phyloP scores from a whole-genome alignment of 192 early-diverging fungal genomes.

The Mortierella alpina region DNA sequence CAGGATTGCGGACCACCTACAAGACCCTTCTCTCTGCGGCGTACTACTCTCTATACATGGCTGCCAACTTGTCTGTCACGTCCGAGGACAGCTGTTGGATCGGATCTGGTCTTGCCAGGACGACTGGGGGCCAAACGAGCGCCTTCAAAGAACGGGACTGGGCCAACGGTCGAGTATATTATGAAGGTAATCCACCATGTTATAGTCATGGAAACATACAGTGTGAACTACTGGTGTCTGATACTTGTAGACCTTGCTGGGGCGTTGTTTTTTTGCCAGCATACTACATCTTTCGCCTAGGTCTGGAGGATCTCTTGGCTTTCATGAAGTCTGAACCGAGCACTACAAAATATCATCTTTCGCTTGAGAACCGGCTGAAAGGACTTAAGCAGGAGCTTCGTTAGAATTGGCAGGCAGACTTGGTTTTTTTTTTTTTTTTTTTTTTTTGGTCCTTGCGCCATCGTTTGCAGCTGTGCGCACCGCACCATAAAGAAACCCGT shows the following conservation, averaged over 20 bases:
- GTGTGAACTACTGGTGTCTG: too few relatives aligned
- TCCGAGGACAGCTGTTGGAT: slow-evolving; percentile 31
- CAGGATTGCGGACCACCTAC: slow-evolving; percentile 1
- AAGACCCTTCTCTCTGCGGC: slow-evolving; percentile 13
- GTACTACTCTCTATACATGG: slow-evolving; percentile 19
- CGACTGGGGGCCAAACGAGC: background rate
- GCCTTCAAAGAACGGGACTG: slow-evolving; percentile 18
- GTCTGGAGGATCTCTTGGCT: slow-evolving; percentile 14
- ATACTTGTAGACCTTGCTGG: background rate
- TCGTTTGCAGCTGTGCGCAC: too few relatives aligned
- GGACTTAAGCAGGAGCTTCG: slow-evolving; percentile 15
- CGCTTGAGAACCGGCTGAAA: slow-evolving; percentile 10
- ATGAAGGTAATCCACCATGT: slow-evolving; percentile 17
- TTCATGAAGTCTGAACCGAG: slow-evolving; percentile 19
- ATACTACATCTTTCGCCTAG: slow-evolving; percentile 19
- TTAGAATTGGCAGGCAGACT: background rate
- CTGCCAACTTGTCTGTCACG: background rate
- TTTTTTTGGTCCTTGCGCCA: background rate
- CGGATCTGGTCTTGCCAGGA: background rate
- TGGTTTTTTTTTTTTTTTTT: slow-evolving; percentile 5
- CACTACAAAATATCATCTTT: background rate
- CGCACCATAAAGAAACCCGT: too few relatives aligned
- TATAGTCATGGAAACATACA: background rate
- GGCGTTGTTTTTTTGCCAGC: background rate
- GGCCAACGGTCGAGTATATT: slow-evolving; percentile 17